Evolutionary conservation across 2,329 filamentous ascomycete species (phyloP), one percentile per base, ranked within the genome.

Genomic region (Fusarium cyanostomum): DNA sequence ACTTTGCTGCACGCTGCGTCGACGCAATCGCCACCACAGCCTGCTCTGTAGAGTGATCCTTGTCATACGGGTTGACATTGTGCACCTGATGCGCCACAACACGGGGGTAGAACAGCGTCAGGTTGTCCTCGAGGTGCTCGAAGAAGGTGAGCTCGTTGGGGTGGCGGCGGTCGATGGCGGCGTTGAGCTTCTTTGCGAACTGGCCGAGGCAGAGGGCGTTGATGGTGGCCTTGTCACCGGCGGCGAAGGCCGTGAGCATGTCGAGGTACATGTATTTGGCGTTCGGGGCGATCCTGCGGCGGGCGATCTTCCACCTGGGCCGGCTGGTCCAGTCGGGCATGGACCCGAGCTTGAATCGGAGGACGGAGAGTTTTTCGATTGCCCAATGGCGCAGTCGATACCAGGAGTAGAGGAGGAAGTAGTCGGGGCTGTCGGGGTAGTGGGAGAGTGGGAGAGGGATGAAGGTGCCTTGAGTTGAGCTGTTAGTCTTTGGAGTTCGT

Each of bases 161-260:
- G 4, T 80, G 78, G 6, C 89, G 84, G 24, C 77, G 72, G 27
- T 82, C 81, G 63, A 92, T 81, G 52, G 83, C 81, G 8, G 77
- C 73, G n/a, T 75, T 71, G 62, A 92, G 82, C 45, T 80, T 80
- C 39, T 78, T 72, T 62, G 78, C 79, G 39, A 90, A 79, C 21
- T 81, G 80, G 28, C 79, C 74, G 18, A 82, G 75, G 77, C 88
- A 90, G 42, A 89, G 74, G 26, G 75, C 73, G 41, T 80, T 75
- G 24, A 91, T 76, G 6, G 80, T 76, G 3, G 71, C 64, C 64
- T 78, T 76, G 76, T 90, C 84, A 56, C 85, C 86, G 3, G 76
- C 75, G 7, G 89, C 89, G 45, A 90, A 83, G 5, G 84, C 84
- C 56, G 82, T 80, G 67, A 87, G 86, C 80, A 91, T 85, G 64